Evolutionary conservation across 139 green algal species (phyloP).

Genomic region (Zygnema cylindricum): DNA sequence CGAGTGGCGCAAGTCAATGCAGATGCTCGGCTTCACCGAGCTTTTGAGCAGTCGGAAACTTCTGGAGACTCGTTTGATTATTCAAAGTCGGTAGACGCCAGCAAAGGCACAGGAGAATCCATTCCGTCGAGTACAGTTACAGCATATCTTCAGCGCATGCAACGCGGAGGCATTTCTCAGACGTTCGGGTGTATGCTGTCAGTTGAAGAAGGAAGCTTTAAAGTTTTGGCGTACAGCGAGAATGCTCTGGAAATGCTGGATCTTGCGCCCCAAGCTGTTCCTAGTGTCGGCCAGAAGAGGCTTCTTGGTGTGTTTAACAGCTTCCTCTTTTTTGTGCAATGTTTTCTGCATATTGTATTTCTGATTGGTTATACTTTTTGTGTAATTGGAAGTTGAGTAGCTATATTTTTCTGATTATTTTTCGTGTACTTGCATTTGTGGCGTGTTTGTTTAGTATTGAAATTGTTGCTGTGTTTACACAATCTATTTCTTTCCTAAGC

Average conservation of each 20-base stretch:
- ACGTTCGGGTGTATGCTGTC: constrained; percentile 55
- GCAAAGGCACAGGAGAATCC: constrained; percentile 43
- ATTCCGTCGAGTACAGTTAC: constrained; percentile 44
- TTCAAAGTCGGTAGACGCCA: constrained; percentile 53
- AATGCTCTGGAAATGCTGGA: constrained; percentile 59
- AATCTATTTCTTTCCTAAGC: too few species aligned
- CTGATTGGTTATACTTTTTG: too few species aligned
- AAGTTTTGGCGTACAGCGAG: constrained; percentile 56
- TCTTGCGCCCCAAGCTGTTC: constrained; percentile 42
- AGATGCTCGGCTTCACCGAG: constrained; percentile 52
- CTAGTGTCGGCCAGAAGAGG: constrained; percentile 43
- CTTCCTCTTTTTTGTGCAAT: background rate
- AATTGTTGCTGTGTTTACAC: too few species aligned
- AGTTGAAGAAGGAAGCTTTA: constrained; percentile 55
- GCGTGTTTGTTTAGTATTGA: too few species aligned
- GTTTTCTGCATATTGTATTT: background rate
- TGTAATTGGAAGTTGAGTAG: too few species aligned
- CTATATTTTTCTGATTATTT: too few species aligned
- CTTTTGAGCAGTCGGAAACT: constrained; percentile 46
- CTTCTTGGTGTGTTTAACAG: constrained; percentile 7
- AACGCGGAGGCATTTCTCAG: constrained; percentile 52
- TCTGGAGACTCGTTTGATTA: constrained; percentile 57
- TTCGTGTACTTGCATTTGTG: background rate
- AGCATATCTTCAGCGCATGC: constrained; percentile 60
- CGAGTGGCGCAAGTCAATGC: constrained; percentile 45